Evolutionary conservation across 169 alveolate genomes (phyloP).

Genomic region (Eimeria brunetti): DNA sequence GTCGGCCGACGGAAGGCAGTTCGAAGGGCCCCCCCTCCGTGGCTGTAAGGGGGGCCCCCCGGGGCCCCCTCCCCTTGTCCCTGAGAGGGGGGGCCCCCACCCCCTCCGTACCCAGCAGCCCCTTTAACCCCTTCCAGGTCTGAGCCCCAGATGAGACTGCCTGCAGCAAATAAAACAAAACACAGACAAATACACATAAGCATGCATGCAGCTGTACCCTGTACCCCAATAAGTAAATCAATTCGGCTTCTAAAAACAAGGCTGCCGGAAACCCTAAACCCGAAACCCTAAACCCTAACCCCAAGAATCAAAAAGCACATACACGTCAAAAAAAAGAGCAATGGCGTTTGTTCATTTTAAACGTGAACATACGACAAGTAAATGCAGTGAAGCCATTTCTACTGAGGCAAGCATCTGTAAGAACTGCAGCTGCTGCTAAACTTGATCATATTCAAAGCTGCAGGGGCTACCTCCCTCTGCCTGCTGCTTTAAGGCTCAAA

Average conservation of each 20-base stretch:
- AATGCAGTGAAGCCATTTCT: no score
- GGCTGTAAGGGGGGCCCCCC: no score
- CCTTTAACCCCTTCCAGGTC: constrained; percentile 22
- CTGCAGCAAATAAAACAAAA: constrained; percentile 22
- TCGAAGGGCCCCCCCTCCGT: constrained; percentile 7
- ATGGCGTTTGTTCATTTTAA: no score
- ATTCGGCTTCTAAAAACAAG: background rate
- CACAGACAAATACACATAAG: no score
- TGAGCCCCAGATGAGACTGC: constrained; percentile 36
- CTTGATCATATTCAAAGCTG: background rate
- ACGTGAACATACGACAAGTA: no score
- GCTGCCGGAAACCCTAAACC: background rate
- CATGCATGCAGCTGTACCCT: no score
- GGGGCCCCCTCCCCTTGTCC: no score
- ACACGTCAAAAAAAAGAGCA: no score
- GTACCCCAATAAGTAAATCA: background rate
- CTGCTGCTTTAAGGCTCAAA: background rate
- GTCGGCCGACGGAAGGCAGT: constrained; percentile 38
- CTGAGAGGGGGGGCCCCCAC: background rate
- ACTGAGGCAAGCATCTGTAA: background rate
- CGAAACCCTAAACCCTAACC: background rate
- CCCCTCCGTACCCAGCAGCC: constrained; percentile 8
- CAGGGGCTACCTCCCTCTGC: background rate
- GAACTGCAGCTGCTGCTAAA: background rate
- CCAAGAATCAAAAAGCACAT: no score